phyloP scores from a whole-genome alignment of 1,139 yeast species.

The Blastobotrys persicus region DNA sequence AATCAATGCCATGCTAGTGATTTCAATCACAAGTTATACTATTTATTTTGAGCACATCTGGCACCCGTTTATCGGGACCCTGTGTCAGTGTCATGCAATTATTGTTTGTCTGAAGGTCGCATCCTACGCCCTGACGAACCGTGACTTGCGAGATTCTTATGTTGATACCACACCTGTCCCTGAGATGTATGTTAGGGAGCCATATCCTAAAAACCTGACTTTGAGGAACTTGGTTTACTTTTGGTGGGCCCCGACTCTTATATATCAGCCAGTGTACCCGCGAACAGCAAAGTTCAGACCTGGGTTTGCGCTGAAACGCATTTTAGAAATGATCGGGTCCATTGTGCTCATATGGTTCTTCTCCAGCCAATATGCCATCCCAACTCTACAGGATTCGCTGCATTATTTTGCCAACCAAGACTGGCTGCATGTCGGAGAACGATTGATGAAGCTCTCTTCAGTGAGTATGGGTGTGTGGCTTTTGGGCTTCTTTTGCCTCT shows the following conservation, averaged over 20 bases:
- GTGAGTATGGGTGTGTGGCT: conserved; percentile 45
- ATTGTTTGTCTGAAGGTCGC: conserved; percentile 42
- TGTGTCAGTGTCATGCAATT: conserved; percentile 42
- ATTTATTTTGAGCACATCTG: conserved; percentile 36
- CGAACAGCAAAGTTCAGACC: conserved; percentile 35
- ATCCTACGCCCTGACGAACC: conserved; percentile 45
- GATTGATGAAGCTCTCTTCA: conserved; percentile 41
- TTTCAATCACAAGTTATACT: conserved; percentile 35
- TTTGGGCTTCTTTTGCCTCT: conserved; percentile 42
- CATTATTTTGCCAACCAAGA: conserved; percentile 29
- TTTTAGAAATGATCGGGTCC: conserved; percentile 38
- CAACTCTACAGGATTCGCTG: conserved; percentile 41
- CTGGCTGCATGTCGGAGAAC: conserved; percentile 37
- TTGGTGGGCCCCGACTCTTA: conserved; percentile 48
- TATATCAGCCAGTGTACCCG: conserved; percentile 49
- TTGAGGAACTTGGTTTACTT: conserved; percentile 39
- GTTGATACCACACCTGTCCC: conserved; percentile 33
- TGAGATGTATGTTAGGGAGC: conserved; percentile 32
- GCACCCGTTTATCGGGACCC: conserved; percentile 46
- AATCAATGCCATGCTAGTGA: conserved; percentile 34
- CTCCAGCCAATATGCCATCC: conserved; percentile 44
- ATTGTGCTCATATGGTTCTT: conserved; percentile 39
- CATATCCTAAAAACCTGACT: conserved; percentile 44
- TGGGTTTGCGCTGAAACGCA: conserved; percentile 36
- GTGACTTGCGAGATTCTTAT: conserved; percentile 42